Base-by-base conservation (phyloP, 2,329 filamentous ascomycete species). In the Neonectria neomacrospora region DNA sequence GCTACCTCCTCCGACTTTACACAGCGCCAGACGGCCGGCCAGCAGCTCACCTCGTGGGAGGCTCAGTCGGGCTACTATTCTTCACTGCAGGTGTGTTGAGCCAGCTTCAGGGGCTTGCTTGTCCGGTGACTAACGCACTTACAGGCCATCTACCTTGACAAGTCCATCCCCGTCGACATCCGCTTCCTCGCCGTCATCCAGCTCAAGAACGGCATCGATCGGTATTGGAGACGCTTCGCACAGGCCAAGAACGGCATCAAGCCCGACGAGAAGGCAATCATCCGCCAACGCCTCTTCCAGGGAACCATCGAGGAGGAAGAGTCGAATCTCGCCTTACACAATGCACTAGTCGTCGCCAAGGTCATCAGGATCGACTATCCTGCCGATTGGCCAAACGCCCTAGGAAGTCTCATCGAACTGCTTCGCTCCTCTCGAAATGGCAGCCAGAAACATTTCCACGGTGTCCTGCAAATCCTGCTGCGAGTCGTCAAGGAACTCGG, bases 151-250 rank as follows among this genome's bases (percentile, higher is more conserved):
- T 97, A 94, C 76, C 85, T 97, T 67, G 92, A 97, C 80, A 89
- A 88, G 65, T 88, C 88, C 2, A 82, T 96, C 1, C 91, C 93
- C 1, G 80, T 88, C 61, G 90, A 96, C 73, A 87, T 95, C 56
- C 91, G 96, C 65, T 94, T 97, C 74, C 89, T 97, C 11, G 92
- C 95, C 58, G 88, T 98, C 61, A 97, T 98, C 70, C 92, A 97
- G 76, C 85, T 99, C 57, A 98, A 98, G 77, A 97, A 98, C 77
- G 96, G 94, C 58, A 94, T 98, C 78, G 95, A 98, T 76, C 94
- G 91, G 76, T 93, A 94, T 78, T 99, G 96, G 96, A 87, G 96
- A 14, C 70, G 80, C n/a, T 75, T 93, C 85, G 75, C 80, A 34
- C 70, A 79, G 61, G 54, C 76, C 28, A 84, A 82, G 75, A 92